Base-by-base conservation (phyloP, 2,329 filamentous ascomycete species). In the Ascochyta koolunga region DNA sequence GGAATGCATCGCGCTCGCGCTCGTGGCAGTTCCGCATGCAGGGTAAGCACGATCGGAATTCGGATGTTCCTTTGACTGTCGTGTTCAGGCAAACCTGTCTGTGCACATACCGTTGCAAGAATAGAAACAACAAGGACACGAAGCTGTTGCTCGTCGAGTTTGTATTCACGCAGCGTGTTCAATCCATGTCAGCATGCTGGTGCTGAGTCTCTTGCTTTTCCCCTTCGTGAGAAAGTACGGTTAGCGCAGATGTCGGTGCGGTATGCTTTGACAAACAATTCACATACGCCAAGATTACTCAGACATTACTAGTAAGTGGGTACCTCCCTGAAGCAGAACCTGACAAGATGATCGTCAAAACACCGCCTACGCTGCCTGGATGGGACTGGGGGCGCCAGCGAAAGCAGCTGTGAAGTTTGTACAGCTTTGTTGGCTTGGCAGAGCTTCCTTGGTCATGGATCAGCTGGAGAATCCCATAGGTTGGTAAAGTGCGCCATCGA, bases 21-120 rank as follows among this genome's bases (percentile, higher is more conserved):
- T 49, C 36, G 36, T 37, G 36, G 51, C 40, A 46, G 19, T 42
- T 24, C 42, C 37, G 18, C 24, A 42, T 29, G 24, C 45, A 54
- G 36, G 45, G 40, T 40, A 45, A 44, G 51, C 45, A 54, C 44
- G 51, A 50, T 50, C 51, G 45, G 46, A 25, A 50, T 35, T 50
- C 51, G 45, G 41, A 45, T 41, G 16, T n/a, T 39, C 41, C 35
- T 46, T 21, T 42, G 27, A 4, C 21, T 42, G 35, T 50, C 22
- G 24, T 41, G 46, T 37, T 51, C 27, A 44, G 48, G 21, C 35
- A 21, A 37, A 27, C 21, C 38, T 43, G 33, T 33, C 46, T 54
- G 51, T 54, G 40, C 41, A 13, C 36, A 25, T 22, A 25, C 41
- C 24, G 31, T 31, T 36, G 36, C 35, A 50, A 54, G 40, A 54